These are phyloP conservation scores for Macadamia tetraphylla DNA, from an alignment of 164 flowering plant genomes.

Conservation along the genomic window DNA sequence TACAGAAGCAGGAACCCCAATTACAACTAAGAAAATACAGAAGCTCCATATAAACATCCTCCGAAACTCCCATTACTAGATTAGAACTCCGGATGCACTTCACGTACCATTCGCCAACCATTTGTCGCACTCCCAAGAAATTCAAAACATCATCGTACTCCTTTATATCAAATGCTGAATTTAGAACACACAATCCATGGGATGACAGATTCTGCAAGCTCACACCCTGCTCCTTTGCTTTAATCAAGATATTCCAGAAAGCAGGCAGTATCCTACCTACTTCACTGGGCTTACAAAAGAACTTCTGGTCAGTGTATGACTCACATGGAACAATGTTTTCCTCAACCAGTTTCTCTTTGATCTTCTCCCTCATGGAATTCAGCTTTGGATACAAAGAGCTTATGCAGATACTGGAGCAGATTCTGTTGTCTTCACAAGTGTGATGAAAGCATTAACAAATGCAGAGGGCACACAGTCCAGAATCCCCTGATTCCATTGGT, in stretches of 20 bases:
- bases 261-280: slow-evolving; percentile 40
- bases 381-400: slow-evolving; percentile 29
- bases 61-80: slow-evolving; percentile 30
- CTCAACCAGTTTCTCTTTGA: slow-evolving; percentile 26
- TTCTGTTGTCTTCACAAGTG: slow-evolving; percentile 31
- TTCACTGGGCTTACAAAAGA: slow-evolving; percentile 47
- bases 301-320: slow-evolving; percentile 28
- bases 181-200: slow-evolving; percentile 36
- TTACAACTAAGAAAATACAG: slow-evolving; percentile 8
- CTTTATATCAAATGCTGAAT: slow-evolving; percentile 32
- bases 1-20: slow-evolving; percentile 3
- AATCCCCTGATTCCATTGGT: slow-evolving; percentile 58
- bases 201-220: slow-evolving; percentile 36
- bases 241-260: slow-evolving; percentile 43
- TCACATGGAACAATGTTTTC: slow-evolving; percentile 47
- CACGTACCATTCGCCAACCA: slow-evolving; percentile 47
- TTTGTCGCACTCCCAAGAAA: slow-evolving; percentile 34
- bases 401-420: slow-evolving; percentile 34
- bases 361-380: slow-evolving; percentile 35
- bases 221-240: slow-evolving; percentile 39
- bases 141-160: slow-evolving; percentile 25
- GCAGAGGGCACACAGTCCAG: slow-evolving; percentile 46
- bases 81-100: slow-evolving; percentile 46
- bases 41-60: slow-evolving; percentile 14
- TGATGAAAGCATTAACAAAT: slow-evolving; percentile 43